Evolutionary conservation across 108 stramenopile species (phyloP).

Genomic region (Skeletonema costatum): DNA sequence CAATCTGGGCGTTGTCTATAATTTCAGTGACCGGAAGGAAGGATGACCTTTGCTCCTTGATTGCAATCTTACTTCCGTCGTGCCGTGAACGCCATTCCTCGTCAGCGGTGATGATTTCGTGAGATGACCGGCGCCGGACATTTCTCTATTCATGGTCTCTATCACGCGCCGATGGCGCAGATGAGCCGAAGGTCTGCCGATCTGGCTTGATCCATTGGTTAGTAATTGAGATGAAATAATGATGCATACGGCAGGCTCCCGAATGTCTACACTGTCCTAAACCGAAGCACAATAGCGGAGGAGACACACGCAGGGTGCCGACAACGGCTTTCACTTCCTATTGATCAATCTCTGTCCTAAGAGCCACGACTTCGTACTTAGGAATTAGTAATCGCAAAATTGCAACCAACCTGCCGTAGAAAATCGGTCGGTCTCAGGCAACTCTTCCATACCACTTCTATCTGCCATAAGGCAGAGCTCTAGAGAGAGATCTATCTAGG

Average conservation of each 20-base stretch:
- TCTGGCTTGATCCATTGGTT: background rate
- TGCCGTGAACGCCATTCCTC: background rate
- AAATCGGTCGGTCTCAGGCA: no score
- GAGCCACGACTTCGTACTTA: no score
- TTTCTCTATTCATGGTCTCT: background rate
- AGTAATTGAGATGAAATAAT: no score
- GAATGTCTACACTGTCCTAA: no score
- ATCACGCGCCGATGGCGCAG: background rate
- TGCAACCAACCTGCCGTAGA: background rate
- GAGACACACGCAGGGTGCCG: no score
- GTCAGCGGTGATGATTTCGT: background rate
- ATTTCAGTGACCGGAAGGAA: background rate
- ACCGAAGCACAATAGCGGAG: no score
- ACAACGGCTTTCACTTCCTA: no score
- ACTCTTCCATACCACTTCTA: no score
- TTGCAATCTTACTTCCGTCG: background rate
- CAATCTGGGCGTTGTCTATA: background rate
- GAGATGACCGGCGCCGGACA: background rate
- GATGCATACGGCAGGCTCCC: no score
- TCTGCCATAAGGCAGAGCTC: no score
- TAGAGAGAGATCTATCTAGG: no score
- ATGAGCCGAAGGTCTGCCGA: background rate
- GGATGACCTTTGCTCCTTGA: background rate
- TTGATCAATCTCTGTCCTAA: no score
- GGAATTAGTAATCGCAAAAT: background rate